Evolutionary conservation across 352 stramenopile species (phyloP), one percentile per base, ranked within the genome.

Genomic region (Phytophthora pisi): DNA sequence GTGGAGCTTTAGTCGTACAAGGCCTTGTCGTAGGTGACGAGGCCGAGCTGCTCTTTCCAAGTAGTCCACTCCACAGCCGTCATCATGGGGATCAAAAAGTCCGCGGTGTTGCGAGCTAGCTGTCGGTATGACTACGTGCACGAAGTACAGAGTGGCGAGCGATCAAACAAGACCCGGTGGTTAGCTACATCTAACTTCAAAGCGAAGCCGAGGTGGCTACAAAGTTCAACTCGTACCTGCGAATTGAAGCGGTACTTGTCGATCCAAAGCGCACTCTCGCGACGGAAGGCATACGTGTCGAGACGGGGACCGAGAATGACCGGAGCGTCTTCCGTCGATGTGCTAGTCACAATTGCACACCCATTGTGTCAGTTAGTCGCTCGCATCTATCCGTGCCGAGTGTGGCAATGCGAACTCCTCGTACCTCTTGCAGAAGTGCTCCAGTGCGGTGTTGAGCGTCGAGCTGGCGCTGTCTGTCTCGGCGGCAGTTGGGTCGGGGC

Each of bases 201-300:
- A 50, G 24, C 13, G 26, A 54, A 18, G 52, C 30, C 26, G 49
- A 13, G 49, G 64, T 7, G n/a, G 24, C 30, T 61, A 34, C 34
- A 53, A 43, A n/a, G 23, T n/a, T 49, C 51, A 38, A 30, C 10
- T 73, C 77, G 51, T 86, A 93, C 86, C 52, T 76, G 88, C 24
- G 84, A 92, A 68, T 93, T 94, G 72, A 93, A 91, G 61, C 92
- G 86, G 70, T 84, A 93, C 34, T 81, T 76, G 65, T 96, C 88
- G 70, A 81, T 93, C 30, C 71, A 71, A 31, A 90, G 75, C 5
- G 78, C 72, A 18, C 66, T 85, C 6, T 87, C 68, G 15, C 86
- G 84, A 43, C 78, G 81, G 68, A 94, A 92, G 11, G 82, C 74
- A 50, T 88, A 92, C 56, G 70, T 87, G 53, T 92, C 86, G 51